phyloP scores from a whole-genome alignment of 768 basidiomycete species.

The Rossbeevera mucosa region DNA sequence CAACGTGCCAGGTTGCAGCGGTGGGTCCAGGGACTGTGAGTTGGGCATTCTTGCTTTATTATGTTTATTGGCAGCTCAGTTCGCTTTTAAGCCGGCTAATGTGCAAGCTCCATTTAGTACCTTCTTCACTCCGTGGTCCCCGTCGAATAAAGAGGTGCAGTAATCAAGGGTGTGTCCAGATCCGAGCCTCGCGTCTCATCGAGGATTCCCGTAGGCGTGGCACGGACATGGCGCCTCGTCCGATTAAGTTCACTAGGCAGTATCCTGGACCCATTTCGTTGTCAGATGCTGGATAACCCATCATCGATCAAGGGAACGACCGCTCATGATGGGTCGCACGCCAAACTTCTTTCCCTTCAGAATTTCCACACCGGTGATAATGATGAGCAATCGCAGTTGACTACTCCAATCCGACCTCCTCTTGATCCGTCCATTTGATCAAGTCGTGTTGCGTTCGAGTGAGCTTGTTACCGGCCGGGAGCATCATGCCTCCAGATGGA shows the following conservation, averaged over 20 bases:
- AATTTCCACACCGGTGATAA: neutral
- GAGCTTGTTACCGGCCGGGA: neutral
- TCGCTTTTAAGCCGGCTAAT: slow-evolving; percentile 11
- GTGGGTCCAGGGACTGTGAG: too few species aligned
- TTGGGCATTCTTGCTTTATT: neutral
- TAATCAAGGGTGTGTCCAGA: slow-evolving; percentile 45
- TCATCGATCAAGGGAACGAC: neutral
- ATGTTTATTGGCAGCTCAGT: slow-evolving; percentile 55
- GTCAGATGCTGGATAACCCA: neutral
- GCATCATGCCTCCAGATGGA: slow-evolving; percentile 2
- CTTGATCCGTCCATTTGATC: neutral
- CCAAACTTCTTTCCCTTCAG: neutral
- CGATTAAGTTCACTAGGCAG: neutral
- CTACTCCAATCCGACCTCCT: neutral
- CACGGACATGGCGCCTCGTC: neutral
- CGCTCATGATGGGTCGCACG: neutral
- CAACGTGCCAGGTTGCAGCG: too few species aligned
- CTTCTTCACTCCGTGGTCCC: slow-evolving; percentile 9
- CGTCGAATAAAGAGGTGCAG: slow-evolving; percentile 61
- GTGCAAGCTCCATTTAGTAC: slow-evolving; percentile 18
- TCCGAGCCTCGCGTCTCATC: slow-evolving; percentile 15
- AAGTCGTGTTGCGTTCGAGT: neutral
- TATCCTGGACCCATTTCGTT: slow-evolving; percentile 3
- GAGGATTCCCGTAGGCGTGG: slow-evolving; percentile 37
- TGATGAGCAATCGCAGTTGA: neutral